Evolutionary conservation across 495 filamentous ascomycete genomes (phyloP), one percentile per base, ranked within the genome.

Genomic region (Penicillium nucicola): DNA sequence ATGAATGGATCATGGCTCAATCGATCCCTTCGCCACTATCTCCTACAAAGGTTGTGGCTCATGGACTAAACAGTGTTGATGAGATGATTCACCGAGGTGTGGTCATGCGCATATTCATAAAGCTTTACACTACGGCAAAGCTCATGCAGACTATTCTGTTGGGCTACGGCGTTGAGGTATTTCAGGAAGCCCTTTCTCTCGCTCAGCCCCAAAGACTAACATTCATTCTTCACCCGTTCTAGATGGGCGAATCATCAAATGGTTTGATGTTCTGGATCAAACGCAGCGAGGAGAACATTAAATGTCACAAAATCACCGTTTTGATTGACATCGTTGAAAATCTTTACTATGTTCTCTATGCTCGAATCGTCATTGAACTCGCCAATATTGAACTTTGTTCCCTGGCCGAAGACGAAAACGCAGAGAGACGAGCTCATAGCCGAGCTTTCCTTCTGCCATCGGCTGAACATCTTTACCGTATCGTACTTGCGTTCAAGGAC

Each of bases 111-210:
- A 60, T 73, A 4, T 68, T 65, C 32, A 12, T 32, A 20, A 65
- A 59, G 34, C 54, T 76, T 7, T 76, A 73, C 43, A 56, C 65
- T 7, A 43, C 69, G 42, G 62, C 68, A 15, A 76, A 76, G 46
- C 49, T 76, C 12, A 20, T 69, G 15, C 50, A 68, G 20, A 61
- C 59, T n/a, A 42, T 62, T 8, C 65, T 71, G 35, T 15, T 67
- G 38, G 56, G 56, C 14, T 76, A 68, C 40, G 68, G 64, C 0
- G 48, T 64, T 11, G 66, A 72, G 48, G 72, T 76, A 56, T 9
- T 56, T 48, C 17, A 12, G 34, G 23, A 45, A 19, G 11, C 13
- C 28, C 13, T 20, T 23, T n/a, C 12, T n/a, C 3, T 20, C 18
- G 15, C 33, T 13, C 7, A 28, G 13, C n/a, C 18, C 10, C 17